Evolutionary conservation across 116 monocot species (phyloP).

Genomic region (Zostera marina): DNA sequence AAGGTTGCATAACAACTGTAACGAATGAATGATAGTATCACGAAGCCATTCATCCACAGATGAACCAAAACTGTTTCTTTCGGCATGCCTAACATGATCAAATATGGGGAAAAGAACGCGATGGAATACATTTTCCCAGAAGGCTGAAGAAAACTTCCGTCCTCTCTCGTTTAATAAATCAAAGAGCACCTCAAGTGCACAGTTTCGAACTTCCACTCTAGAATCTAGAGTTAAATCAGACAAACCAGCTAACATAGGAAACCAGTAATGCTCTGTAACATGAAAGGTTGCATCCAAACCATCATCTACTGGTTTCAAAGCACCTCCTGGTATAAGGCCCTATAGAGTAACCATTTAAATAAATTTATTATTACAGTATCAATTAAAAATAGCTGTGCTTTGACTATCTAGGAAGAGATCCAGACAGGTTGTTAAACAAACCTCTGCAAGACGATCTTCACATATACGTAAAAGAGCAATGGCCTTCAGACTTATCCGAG

Average conservation of each 20-base stretch:
- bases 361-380: too few relatives aligned
- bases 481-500: slow-evolving; percentile 89
- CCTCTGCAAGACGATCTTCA: slow-evolving; percentile 99
- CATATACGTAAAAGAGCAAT: slow-evolving; percentile 94
- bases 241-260: slow-evolving; percentile 91
- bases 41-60: slow-evolving; percentile 84
- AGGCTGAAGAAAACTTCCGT: slow-evolving; percentile 73
- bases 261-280: slow-evolving; percentile 96
- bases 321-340: slow-evolving; percentile 89
- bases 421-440: slow-evolving; percentile 7
- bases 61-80: slow-evolving; percentile 56
- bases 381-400: not conserved
- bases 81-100: slow-evolving; percentile 87
- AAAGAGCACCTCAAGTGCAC: slow-evolving; percentile 96
- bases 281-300: slow-evolving; percentile 36
- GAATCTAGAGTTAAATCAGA: slow-evolving; percentile 86
- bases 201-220: slow-evolving; percentile 78
- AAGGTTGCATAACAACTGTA: slow-evolving; percentile 93
- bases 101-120: slow-evolving; percentile 97
- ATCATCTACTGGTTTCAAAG: slow-evolving; percentile 62
- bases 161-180: slow-evolving; percentile 98
- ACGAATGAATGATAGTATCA: slow-evolving; percentile 93
- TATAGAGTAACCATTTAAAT: slow-evolving; percentile 4
- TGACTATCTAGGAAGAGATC: not conserved
- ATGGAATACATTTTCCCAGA: slow-evolving; percentile 93